Evolutionary conservation across 345 rosid genomes (phyloP).

Genomic region (Fremontodendron californicum): DNA sequence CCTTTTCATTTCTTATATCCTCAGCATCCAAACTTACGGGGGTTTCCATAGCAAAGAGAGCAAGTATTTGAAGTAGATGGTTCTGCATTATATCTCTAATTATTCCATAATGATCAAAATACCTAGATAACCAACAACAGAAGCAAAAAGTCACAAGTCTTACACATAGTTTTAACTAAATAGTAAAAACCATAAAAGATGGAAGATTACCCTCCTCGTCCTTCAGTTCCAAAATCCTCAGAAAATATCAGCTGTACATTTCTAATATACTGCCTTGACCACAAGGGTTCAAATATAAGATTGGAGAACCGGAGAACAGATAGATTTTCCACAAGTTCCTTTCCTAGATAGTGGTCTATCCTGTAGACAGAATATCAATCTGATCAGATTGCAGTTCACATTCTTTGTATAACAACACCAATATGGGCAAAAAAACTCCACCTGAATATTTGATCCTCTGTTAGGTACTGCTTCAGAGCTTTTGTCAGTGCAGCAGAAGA

Average conservation of each 20-base stretch:
- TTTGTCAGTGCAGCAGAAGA: slow-evolving; percentile 93
- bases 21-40: slow-evolving; percentile 99
- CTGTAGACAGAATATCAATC: slow-evolving; percentile 39
- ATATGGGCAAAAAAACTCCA: slow-evolving; percentile 20
- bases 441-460: slow-evolving; percentile 97
- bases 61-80: slow-evolving; percentile 96
- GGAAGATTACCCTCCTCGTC: slow-evolving; percentile 88
- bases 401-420: neutral
- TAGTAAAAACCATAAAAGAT: neutral
- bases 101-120: slow-evolving; percentile 90
- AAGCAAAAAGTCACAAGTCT: neutral
- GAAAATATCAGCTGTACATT: slow-evolving; percentile 92
- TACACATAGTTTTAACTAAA: neutral
- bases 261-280: slow-evolving; percentile 95
- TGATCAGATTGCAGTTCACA: slow-evolving; percentile 17
- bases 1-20: slow-evolving; percentile 98
- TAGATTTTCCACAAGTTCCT: slow-evolving; percentile 94
- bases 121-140: slow-evolving; percentile 39
- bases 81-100: slow-evolving; percentile 99
- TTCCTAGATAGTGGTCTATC: slow-evolving; percentile 97
- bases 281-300: slow-evolving; percentile 92
- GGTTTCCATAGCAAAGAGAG: slow-evolving; percentile 99
- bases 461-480: slow-evolving; percentile 71
- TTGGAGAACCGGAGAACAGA: slow-evolving; percentile 97
- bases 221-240: slow-evolving; percentile 98